Evolutionary conservation across 2,329 filamentous ascomycete species (phyloP), one percentile per base, ranked within the genome.

Genomic region (Cadophora sp.): DNA sequence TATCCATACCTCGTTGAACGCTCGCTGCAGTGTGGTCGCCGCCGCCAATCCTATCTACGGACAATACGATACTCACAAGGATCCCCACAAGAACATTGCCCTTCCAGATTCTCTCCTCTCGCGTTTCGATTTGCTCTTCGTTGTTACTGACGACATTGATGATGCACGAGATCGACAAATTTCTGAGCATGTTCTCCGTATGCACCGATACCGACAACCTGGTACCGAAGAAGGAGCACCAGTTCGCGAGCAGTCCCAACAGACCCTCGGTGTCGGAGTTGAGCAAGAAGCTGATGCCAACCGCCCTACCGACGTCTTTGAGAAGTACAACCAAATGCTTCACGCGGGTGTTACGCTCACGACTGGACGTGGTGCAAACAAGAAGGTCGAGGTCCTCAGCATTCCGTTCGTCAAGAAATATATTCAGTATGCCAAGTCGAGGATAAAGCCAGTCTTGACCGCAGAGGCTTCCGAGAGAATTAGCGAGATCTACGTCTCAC

Each of bases 351-450:
- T 97, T 58, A 93, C 90, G 7, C 81, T 93, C 19, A 93, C 90
- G 4, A 85, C 90, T 14, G 91, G 92, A 11, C 88, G 93, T 48
- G 92, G 92, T 12, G 83, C 90, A 29, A 89, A 88, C 74, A 92
- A 92, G 79, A 91, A 91, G 72, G 88, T 92, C 5, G 94, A 97
- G 79, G 92, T 99, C 16, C 84, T 99, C 64, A 97, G 92, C 81
- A 97, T 99, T 69, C 92, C 94, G 0, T 99, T 99, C 81, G 94
- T 99, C 84, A 99, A 99, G 83, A 99, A 99, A 82, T 99, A 97
- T 80, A 97, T 99, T 56, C 96, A 99, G 78, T 99, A 99, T 79
- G 94, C 96, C 72, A 99, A 99, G 83, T 92, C 88, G 43, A 86
- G 96, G 77, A 87, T 97, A 76, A 97, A 94, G 86, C 96, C 96